A percentile compares a stretch with the other conserved stretches of the same genome.
phyloP scores from a whole-genome alignment of 2,329 filamentous ascomycete genomes.

The Teratosphaeriaceae sp. region DNA sequence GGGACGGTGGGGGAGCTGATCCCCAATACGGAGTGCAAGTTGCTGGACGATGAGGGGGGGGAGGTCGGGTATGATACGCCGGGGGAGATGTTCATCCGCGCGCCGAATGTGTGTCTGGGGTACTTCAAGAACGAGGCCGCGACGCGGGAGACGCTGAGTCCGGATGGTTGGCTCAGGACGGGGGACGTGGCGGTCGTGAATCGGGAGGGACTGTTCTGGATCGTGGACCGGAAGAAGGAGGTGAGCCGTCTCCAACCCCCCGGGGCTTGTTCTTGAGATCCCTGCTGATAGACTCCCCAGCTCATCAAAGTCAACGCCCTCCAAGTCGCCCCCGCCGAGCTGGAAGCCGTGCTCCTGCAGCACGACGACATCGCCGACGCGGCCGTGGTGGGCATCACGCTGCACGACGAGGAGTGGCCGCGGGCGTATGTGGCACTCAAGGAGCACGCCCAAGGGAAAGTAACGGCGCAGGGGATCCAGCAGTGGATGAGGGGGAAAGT shows the following conservation, averaged over 20 bases:
- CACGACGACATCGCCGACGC: constrained; percentile 48
- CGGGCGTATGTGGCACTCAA: constrained; percentile 48
- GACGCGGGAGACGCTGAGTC: constrained; percentile 30
- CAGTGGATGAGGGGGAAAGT: constrained; percentile 31
- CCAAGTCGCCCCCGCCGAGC: constrained; percentile 26
- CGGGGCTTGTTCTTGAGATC: not conserved
- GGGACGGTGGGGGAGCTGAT: constrained; percentile 35
- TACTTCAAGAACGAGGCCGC: constrained; percentile 37
- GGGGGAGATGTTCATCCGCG: constrained; percentile 36
- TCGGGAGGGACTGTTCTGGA: constrained; percentile 28
- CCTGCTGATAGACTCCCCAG: constrained; percentile 16
- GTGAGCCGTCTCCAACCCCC: not conserved
- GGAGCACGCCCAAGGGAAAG: constrained; percentile 33
- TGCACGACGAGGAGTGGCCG: constrained; percentile 46
- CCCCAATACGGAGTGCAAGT: constrained; percentile 33
- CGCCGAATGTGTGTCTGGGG: constrained; percentile 35
- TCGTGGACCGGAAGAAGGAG: constrained; percentile 32
- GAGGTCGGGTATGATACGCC: constrained; percentile 32
- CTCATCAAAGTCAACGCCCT: constrained; percentile 38
- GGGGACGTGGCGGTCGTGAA: constrained; percentile 29
- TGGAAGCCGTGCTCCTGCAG: constrained; percentile 40
- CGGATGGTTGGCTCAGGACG: constrained; percentile 34
- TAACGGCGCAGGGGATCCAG: constrained; percentile 30
- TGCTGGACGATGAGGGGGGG: constrained; percentile 37
- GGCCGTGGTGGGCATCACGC: constrained; percentile 49